Evolutionary conservation across 495 filamentous ascomycete genomes (phyloP), one percentile per base, ranked within the genome.

Genomic region (Parathielavia appendiculata): DNA sequence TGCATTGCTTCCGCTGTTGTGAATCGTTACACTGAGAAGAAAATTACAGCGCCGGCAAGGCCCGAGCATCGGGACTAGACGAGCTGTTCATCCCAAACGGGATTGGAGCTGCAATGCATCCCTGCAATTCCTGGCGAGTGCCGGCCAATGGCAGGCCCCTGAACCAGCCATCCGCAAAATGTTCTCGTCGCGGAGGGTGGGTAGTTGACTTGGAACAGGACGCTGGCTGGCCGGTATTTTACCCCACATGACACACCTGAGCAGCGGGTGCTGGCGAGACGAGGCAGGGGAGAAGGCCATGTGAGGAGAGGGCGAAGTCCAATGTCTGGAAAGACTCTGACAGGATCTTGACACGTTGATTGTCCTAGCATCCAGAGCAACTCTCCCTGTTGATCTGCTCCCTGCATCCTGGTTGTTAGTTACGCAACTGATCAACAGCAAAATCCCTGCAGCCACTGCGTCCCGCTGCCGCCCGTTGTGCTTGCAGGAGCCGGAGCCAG

Each of bases 151-250:
- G 64, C 59, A 66, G 49, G 26, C 41, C 55, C 59, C 51, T 64
- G 36, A 38, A 14, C 70, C 75, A 77, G 73, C 75, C 75, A 75
- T 75, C 71, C 70, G 56, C 67, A 66, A 70, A 71, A 47, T 55
- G 50, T 59, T 41, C 59, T 43, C 41, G 17, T 34, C 55, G 48
- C 51, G 19, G 59, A 57, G 48, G 30, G 44, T 44, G 60, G 57
- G 26, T 30, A 6, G 26, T n/a, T 30, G 26, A 30, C 26, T 6
- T 30, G 58, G 57, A 53, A 48, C 54, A 41, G 57, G 45, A 50
- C 16, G n/a, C 36, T 34, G 22, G 22, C 53, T 46, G 8, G 30
- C 20, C 44, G 45, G 54, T 56, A 49, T 30, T 49, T 30, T 51
- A 51, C 55, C 55, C 55, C 55, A 57, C 55, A 44, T 57, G 55